phyloP scores from a whole-genome alignment of 768 basidiomycete genomes.

The Lentinula detonsa region DNA sequence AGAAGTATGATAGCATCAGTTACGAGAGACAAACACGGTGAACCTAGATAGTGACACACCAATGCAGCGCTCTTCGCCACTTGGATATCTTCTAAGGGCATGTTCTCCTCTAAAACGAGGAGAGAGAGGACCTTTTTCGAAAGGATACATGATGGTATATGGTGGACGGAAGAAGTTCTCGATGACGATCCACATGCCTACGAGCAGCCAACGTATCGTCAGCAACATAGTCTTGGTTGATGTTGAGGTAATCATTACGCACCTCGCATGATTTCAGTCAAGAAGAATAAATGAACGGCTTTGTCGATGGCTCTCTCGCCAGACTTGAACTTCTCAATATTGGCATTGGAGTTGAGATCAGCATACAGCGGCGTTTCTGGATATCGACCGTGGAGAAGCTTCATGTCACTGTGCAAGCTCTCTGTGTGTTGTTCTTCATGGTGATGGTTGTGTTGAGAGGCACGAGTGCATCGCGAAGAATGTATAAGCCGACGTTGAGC shows the following conservation, averaged over 20 bases:
- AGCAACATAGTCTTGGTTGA: conserved; percentile 9
- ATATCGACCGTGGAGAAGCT: conserved; percentile 1
- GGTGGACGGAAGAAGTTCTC: conserved; percentile 92
- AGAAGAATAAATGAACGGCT: conserved; percentile 94
- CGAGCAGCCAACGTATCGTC: conserved; percentile 1
- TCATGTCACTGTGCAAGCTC: conserved; percentile 30
- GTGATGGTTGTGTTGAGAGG: conserved; percentile 14
- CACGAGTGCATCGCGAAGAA: conserved; percentile 25
- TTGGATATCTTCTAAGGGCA: conserved; percentile 92
- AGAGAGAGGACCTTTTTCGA: conserved; percentile 96
- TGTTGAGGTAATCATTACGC: conserved; percentile 17
- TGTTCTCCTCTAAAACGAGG: conserved; percentile 99
- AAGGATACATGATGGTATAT: conserved; percentile 98
- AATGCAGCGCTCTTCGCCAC: conserved; percentile 97
- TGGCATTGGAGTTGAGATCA: conserved; percentile 24
- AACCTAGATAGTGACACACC: conserved; percentile 45
- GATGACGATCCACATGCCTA: conserved; percentile 97
- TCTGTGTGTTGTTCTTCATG: conserved; percentile 17
- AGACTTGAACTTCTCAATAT: conserved; percentile 47
- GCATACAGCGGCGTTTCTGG: background rate
- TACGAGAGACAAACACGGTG: background rate
- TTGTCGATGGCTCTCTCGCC: conserved; percentile 94
- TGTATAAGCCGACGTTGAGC: conserved; percentile 49
- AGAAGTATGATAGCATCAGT: background rate
- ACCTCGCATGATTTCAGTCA: conserved; percentile 98